These are phyloP conservation scores for Fusarium graminum DNA, from an alignment of 2,329 filamentous ascomycete species.

Conservation along the genomic window DNA sequence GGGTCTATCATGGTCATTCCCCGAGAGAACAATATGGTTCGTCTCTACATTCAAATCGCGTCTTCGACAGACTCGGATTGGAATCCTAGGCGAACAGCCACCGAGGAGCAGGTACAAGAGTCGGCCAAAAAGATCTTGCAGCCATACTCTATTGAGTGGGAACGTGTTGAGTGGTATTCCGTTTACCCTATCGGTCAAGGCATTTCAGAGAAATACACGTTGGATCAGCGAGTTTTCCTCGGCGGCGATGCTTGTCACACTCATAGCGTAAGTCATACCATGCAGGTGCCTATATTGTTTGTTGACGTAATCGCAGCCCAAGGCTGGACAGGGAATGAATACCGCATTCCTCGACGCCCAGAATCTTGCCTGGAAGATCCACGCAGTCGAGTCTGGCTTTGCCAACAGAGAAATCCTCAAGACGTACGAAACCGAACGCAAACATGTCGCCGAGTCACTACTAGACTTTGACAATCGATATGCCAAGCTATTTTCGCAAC, in stretches of 20 bases:
- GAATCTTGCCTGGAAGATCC: conserved; percentile 96
- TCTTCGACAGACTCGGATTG: conserved; percentile 72
- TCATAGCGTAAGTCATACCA: conserved; percentile 72
- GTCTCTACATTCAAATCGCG: conserved; percentile 77
- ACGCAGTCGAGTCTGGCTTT: conserved; percentile 87
- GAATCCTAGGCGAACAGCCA: conserved; percentile 73
- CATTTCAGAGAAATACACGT: conserved; percentile 75
- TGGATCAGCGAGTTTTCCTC: conserved; percentile 78
- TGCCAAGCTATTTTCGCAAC: conserved; percentile 87
- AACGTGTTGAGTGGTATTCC: conserved; percentile 78
- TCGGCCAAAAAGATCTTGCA: conserved; percentile 74
- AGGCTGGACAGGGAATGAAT: conserved; percentile 85
- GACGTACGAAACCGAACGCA: conserved; percentile 90
- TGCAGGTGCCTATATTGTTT: neutral
- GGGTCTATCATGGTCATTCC: conserved; percentile 87
- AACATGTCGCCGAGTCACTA: conserved; percentile 84
- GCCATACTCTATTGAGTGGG: conserved; percentile 77
- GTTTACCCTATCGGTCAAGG: conserved; percentile 83
- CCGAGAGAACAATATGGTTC: conserved; percentile 75
- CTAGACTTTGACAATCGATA: conserved; percentile 91
- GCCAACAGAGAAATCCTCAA: conserved; percentile 79
- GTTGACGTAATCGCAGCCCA: conserved; percentile 66
- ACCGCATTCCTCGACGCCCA: conserved; percentile 84
- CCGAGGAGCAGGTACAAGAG: conserved; percentile 72
- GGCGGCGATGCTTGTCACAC: conserved; percentile 85